phyloP scores from a whole-genome alignment of 2,329 filamentous ascomycete species.

The Macroventuria anomochaeta region DNA sequence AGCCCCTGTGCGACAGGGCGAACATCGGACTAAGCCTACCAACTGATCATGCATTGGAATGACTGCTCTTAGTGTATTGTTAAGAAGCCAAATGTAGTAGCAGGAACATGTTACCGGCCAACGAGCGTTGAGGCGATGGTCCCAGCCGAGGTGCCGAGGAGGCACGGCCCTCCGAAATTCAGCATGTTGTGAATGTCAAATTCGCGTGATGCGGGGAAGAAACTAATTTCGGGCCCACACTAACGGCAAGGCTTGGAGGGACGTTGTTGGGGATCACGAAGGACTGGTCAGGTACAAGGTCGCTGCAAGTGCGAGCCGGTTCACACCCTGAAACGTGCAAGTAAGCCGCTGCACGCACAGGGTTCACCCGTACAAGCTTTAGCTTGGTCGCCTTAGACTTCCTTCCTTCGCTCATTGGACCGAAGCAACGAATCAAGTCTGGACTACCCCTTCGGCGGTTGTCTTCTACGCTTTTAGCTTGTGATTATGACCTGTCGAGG shows the following conservation, averaged over 20 bases:
- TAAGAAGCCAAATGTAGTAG: neutral
- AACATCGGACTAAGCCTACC: neutral
- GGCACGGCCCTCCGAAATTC: neutral
- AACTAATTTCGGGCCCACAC: slow-evolving; percentile 1
- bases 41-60: neutral
- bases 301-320: slow-evolving; percentile 19
- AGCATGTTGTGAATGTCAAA: slow-evolving; percentile 8
- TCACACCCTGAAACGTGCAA: slow-evolving; percentile 19
- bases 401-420: slow-evolving; percentile 22
- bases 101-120: neutral
- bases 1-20: neutral
- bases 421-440: slow-evolving; percentile 14
- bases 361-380: slow-evolving; percentile 31
- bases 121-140: neutral
- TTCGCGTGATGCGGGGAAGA: slow-evolving; percentile 15
- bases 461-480: slow-evolving; percentile 11
- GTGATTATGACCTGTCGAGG: neutral
- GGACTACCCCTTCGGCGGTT: slow-evolving; percentile 16
- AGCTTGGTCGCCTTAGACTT: slow-evolving; percentile 23
- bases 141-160: slow-evolving; percentile 18
- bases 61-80: neutral
- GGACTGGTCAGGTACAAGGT: slow-evolving; percentile 11
- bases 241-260: slow-evolving; percentile 4
- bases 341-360: slow-evolving; percentile 25
- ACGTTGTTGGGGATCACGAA: slow-evolving; percentile 11